phyloP scores from a whole-genome alignment of 2,329 filamentous ascomycete species.

The Monosporascus ibericus region DNA sequence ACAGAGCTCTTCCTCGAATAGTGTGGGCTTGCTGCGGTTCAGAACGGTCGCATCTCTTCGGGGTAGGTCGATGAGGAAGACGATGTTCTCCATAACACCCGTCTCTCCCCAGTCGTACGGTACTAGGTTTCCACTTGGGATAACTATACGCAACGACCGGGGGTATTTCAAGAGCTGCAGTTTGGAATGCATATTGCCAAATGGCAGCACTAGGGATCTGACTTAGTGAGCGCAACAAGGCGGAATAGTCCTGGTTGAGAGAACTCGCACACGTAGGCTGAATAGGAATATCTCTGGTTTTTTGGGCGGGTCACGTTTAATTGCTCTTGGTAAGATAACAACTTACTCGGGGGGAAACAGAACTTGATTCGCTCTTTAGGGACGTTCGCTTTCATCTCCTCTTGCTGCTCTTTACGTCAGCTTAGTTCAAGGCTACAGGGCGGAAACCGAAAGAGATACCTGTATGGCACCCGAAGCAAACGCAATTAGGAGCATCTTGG shows the following conservation, averaged over 20 bases:
- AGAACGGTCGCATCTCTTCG: slow-evolving; percentile 32
- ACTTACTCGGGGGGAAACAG: slow-evolving; percentile 65
- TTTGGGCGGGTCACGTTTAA: too few relatives aligned
- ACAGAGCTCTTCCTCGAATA: slow-evolving; percentile 64
- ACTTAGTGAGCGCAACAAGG: neutral
- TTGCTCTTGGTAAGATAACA: neutral
- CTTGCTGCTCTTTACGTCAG: slow-evolving; percentile 32
- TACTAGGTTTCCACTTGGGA: slow-evolving; percentile 83
- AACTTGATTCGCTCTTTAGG: slow-evolving; percentile 53
- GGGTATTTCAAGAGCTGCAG: slow-evolving; percentile 81
- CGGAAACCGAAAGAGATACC: slow-evolving; percentile 30
- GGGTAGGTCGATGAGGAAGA: slow-evolving; percentile 91
- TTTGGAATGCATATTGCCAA: slow-evolving; percentile 87
- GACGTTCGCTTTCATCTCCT: slow-evolving; percentile 41
- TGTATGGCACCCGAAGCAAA: slow-evolving; percentile 47
- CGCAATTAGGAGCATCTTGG: slow-evolving; percentile 56
- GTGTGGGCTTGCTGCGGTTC: slow-evolving; percentile 29
- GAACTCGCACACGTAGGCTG: neutral
- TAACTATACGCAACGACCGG: slow-evolving; percentile 66
- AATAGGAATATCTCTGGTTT: too few relatives aligned
- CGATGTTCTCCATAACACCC: slow-evolving; percentile 79
- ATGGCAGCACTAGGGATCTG: slow-evolving; percentile 48
- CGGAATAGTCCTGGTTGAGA: neutral
- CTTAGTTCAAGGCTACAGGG: neutral
- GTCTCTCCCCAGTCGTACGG: slow-evolving; percentile 85